These are phyloP conservation scores for Kalmusia sp. DNA, from an alignment of 2,329 filamentous ascomycete genomes.

Conservation along the genomic window DNA sequence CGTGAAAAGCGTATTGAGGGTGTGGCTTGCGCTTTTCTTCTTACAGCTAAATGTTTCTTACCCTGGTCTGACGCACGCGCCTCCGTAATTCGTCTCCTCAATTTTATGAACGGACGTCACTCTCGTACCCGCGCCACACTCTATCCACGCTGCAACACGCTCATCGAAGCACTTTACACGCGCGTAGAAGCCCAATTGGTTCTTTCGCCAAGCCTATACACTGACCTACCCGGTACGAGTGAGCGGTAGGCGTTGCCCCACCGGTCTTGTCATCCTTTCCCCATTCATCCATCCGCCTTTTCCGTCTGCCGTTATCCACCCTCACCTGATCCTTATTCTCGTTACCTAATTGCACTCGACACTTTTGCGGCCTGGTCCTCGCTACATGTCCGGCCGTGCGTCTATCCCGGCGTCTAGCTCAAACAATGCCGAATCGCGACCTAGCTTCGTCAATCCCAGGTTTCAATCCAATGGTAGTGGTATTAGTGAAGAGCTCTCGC, in stretches of 20 bases:
- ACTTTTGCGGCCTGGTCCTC: not conserved
- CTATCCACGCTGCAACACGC: not conserved
- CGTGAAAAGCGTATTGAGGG: not conserved
- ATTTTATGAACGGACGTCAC: not conserved
- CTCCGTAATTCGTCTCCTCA: not conserved
- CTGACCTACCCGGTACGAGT: not conserved
- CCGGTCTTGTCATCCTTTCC: conserved; percentile 2
- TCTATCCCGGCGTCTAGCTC: not conserved
- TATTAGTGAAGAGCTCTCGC: conserved; percentile 29
- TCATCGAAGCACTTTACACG: not conserved
- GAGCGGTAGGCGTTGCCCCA: not conserved
- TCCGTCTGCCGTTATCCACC: too few relatives aligned
- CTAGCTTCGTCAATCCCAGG: conserved; percentile 9
- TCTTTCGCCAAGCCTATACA: not conserved
- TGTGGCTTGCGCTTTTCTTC: not conserved
- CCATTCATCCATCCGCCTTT: not conserved
- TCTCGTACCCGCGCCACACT: not conserved
- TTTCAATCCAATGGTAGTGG: conserved; percentile 23
- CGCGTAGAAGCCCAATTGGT: not conserved
- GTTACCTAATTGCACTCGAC: conserved; percentile 3
- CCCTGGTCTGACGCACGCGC: not conserved
- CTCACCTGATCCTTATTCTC: conserved; percentile 5
- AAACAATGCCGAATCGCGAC: conserved; percentile 13
- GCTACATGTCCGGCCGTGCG: conserved; percentile 12
- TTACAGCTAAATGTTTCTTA: conserved; percentile 2